Conservation (phyloP, 129 eudicot genomes). For the Tanacetum coccineum region DNA sequence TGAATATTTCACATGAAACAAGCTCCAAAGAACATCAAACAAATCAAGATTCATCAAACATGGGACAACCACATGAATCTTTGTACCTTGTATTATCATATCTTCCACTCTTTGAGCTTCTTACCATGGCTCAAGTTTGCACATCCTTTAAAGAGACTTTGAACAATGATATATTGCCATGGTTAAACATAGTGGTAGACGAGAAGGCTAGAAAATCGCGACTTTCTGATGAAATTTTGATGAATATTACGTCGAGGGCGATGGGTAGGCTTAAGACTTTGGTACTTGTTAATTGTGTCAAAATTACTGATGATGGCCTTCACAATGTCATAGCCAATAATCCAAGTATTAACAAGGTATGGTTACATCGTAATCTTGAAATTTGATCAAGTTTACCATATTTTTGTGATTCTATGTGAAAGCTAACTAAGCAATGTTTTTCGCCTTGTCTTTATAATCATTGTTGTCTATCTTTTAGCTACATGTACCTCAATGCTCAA, state of each 20-base stretch:
- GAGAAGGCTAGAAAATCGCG: constrained; percentile 40
- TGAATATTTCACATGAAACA: constrained; percentile 30
- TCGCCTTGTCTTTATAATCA: neutral
- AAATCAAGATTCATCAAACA: constrained; percentile 19
- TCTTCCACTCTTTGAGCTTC: constrained; percentile 79
- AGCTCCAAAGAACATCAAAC: constrained; percentile 15
- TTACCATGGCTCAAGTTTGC: constrained; percentile 54
- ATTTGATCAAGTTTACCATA: neutral
- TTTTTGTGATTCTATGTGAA: too few relatives aligned
- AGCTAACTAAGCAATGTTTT: too few relatives aligned
- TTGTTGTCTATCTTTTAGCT: constrained; percentile 33
- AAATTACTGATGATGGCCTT: constrained; percentile 61
- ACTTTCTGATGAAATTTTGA: constrained; percentile 35
- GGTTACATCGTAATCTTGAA: neutral
- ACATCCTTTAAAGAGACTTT: constrained; percentile 57
- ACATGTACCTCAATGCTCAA: constrained; percentile 60
- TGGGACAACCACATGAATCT: constrained; percentile 59
- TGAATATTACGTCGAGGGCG: constrained; percentile 48
- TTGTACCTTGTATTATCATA: constrained; percentile 55
- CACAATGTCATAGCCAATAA: constrained; percentile 41
- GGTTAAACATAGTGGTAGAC: constrained; percentile 55
- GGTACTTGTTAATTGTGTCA: constrained; percentile 54
- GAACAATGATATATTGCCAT: constrained; percentile 56
- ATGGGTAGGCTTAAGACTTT: constrained; percentile 52
- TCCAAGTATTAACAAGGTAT: constrained; percentile 60